phyloP scores from a whole-genome alignment of 1,139 yeast genomes.

The Wickerhamiella pararugosa region DNA sequence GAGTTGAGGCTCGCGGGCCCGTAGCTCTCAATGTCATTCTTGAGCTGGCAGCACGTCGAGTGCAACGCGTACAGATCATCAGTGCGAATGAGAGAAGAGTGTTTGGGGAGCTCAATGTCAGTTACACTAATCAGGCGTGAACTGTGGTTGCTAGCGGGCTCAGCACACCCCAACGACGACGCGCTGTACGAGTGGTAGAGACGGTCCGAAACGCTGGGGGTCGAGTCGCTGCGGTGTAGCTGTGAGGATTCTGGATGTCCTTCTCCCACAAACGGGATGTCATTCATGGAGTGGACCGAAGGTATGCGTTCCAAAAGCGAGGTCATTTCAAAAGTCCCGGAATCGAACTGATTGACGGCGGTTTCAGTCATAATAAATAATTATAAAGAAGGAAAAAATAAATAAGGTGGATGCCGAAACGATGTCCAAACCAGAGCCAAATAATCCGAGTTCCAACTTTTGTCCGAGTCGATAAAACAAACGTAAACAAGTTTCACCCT shows the following conservation, averaged over 20 bases:
- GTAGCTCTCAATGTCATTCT: slow-evolving; percentile 1
- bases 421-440: no score
- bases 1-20: slow-evolving; percentile 6
- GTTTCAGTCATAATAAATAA: no score
- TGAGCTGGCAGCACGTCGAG: background rate
- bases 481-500: no score
- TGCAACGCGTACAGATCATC: slow-evolving; percentile 1
- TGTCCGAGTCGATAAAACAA: no score
- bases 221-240: background rate
- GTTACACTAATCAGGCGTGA: background rate
- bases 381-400: no score
- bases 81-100: slow-evolving; percentile 3
- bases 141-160: slow-evolving; percentile 1
- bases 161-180: slow-evolving; percentile 3
- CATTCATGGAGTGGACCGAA: slow-evolving; percentile 14
- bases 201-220: background rate
- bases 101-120: slow-evolving; percentile 1
- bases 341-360: background rate
- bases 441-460: no score
- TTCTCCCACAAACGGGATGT: slow-evolving; percentile 15
- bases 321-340: background rate
- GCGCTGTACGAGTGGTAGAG: background rate
- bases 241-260: slow-evolving; percentile 8
- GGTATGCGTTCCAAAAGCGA: slow-evolving; percentile 7
- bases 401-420: no score